Evolutionary conservation across 805 yeast genomes (phyloP).

Genomic region (Metschnikowia proteae): DNA sequence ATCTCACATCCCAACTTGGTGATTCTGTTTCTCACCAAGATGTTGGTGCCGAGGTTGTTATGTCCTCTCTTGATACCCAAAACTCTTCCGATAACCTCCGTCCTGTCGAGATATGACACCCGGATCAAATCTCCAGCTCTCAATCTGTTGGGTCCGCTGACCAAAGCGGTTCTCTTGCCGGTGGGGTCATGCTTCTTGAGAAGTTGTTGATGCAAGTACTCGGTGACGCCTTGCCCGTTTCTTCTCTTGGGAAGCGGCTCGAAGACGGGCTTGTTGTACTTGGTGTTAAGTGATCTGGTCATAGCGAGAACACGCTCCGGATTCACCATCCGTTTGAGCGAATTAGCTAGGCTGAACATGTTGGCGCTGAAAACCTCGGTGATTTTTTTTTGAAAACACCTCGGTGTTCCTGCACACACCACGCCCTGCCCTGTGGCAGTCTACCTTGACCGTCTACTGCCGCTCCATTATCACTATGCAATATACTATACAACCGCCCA

Average conservation of each 20-base stretch:
- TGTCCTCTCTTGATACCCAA: constrained; percentile 64
- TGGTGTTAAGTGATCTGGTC: constrained; percentile 1
- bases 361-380: neutral
- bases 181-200: constrained; percentile 62
- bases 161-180: constrained; percentile 59
- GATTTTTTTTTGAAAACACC: constrained; percentile 4
- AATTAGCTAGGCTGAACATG: constrained; percentile 9
- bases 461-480: neutral
- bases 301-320: constrained; percentile 2
- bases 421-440: neutral
- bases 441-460: neutral
- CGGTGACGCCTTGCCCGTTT: constrained; percentile 42
- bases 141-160: constrained; percentile 48
- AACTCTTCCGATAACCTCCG: constrained; percentile 73
- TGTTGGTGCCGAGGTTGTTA: constrained; percentile 64
- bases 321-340: constrained; percentile 3
- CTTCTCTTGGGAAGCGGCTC: constrained; percentile 50
- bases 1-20: constrained; percentile 83
- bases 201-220: constrained; percentile 49
- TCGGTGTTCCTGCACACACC: constrained; percentile 3
- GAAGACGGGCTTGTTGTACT: constrained; percentile 31
- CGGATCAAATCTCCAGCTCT: constrained; percentile 81
- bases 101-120: constrained; percentile 64
- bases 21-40: constrained; percentile 79
- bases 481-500: neutral